Base-by-base conservation (phyloP, 2,329 filamentous ascomycete species). In the Beauveria bassiana region DNA sequence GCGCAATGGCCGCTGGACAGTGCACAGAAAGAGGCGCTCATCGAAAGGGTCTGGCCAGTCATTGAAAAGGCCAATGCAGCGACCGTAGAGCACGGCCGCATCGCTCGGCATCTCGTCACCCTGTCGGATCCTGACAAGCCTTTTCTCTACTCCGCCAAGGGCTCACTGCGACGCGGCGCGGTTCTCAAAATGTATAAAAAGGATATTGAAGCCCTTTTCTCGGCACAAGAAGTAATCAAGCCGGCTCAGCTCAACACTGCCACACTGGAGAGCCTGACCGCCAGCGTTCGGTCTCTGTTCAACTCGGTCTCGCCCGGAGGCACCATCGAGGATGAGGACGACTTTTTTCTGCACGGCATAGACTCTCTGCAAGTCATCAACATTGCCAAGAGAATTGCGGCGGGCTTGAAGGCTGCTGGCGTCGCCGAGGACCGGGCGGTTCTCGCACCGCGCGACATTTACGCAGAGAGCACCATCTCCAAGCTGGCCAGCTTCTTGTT, bases 71-170 rank as follows among this genome's bases (percentile, higher is more conserved):
- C 74, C 1, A 82, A 82, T 65, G 69, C 73, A 43, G 69, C 72
- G 42, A 76, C 76, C 0, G 77, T 78, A 0, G 73, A 78, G 0
- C 78, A 82, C 56, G 80, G 77, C 1, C 77, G 75, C 34, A 77
- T 82, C 28, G 70, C 69, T 1, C 72, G 73, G 1, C 67, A 76
- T 10, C 70, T 79, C 43, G 67, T 81, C 28, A 64, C 66, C 0
- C 22, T 82, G 4, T 70, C 78, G 0, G 70, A 71, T 9, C 72
- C 75, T 0, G 65, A 71, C 9, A 78, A 76, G 64, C 78, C 79
- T 0, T 79, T 82, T 59, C 66, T 70, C 0, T 72, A 76, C 3
- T 73, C 79, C 0, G 71, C 73, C 1, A 82, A 82, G 65, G 78
- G 78, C 1, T 78, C 77, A 0, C 66, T 82, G 6, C 78, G 78